Evolutionary conservation across 1,284 basidiomycete species (phyloP).

Genomic region (Apiotrichum domesticum): DNA sequence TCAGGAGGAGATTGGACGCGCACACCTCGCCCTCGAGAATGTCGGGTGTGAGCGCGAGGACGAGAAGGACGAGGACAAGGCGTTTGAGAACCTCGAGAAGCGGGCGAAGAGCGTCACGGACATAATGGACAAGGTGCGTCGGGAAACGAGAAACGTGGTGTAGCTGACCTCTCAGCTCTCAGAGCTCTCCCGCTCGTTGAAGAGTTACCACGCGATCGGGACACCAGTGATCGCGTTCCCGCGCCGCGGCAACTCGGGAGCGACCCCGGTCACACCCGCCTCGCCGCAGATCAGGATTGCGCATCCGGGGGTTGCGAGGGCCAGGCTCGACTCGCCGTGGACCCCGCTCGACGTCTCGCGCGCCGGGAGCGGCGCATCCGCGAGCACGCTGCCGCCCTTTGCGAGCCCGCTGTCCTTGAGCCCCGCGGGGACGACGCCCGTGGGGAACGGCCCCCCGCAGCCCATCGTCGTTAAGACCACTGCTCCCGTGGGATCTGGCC

Average conservation of each 20-base stretch:
- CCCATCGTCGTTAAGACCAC: no score
- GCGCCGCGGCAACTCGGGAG: neutral
- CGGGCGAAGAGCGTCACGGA: slow-evolving; percentile 13
- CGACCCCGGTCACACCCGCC: neutral
- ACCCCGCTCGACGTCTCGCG: no score
- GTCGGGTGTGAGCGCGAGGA: neutral
- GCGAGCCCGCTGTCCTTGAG: no score
- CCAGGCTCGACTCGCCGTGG: neutral
- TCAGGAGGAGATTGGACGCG: slow-evolving; percentile 16
- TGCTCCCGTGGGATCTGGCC: no score
- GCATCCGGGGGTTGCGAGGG: neutral
- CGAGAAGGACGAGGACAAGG: neutral
- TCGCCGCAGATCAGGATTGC: slow-evolving; percentile 3
- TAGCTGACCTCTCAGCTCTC: slow-evolving; percentile 13
- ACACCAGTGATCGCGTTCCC: slow-evolving; percentile 16
- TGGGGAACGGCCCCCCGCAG: no score
- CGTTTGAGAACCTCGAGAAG: slow-evolving; percentile 1
- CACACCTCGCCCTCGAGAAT: slow-evolving; percentile 15
- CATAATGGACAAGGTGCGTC: slow-evolving; percentile 15
- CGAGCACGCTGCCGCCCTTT: no score
- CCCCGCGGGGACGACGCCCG: no score
- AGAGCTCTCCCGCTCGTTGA: slow-evolving; percentile 8
- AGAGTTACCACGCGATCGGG: slow-evolving; percentile 14
- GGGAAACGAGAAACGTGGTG: neutral
- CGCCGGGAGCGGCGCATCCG: no score